phyloP scores from a whole-genome alignment of 176 grass and related monocot species.

The Oryza australiensis region DNA sequence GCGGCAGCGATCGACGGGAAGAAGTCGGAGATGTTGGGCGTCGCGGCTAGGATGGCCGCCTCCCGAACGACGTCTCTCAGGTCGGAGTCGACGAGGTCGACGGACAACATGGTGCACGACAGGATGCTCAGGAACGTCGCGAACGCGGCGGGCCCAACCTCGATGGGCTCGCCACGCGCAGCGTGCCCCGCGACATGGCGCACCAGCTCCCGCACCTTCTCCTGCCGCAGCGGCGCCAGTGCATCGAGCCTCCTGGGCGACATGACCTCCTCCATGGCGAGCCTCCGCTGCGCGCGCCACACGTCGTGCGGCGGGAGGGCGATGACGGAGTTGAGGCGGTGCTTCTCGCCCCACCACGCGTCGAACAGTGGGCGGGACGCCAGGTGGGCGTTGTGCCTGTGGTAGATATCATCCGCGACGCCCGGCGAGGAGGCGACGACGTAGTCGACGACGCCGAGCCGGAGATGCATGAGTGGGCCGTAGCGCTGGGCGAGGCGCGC shows the following conservation, averaged over 20 bases:
- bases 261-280: constrained; percentile 22
- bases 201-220: constrained; percentile 22
- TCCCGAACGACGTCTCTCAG: too few relatives aligned
- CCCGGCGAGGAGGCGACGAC: constrained; percentile 35
- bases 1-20: too few relatives aligned
- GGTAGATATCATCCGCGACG: constrained; percentile 12
- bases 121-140: constrained; percentile 19
- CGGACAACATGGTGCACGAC: constrained; percentile 34
- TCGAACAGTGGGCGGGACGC: neutral
- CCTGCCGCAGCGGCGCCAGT: neutral
- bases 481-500: neutral
- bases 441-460: neutral
- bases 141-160: neutral
- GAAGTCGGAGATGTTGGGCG: too few relatives aligned
- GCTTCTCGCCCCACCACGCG: neutral
- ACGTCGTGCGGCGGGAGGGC: neutral
- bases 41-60: too few relatives aligned
- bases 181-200: neutral
- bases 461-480: constrained; percentile 19
- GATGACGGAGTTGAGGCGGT: neutral
- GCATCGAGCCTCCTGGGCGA: neutral
- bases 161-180: neutral
- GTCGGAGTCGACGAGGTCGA: constrained; percentile 9
- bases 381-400: constrained; percentile 17
- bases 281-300: constrained; percentile 34